phyloP scores from a whole-genome alignment of 768 basidiomycete genomes.

The Pulveroboletus sp. region DNA sequence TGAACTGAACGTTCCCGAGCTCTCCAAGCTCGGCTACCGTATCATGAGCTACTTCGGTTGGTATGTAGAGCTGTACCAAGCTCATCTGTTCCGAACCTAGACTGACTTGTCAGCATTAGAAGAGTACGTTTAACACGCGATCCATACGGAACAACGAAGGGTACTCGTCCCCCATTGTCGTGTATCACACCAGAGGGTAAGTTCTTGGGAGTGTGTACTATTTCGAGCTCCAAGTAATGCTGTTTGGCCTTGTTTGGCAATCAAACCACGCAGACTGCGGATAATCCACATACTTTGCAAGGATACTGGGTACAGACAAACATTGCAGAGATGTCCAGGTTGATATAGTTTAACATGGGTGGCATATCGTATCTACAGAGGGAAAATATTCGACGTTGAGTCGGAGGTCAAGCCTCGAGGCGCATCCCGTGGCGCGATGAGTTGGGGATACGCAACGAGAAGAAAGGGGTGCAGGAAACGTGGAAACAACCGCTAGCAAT shows the following conservation, averaged over 20 bases:
- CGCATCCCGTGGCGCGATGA: slow-evolving; percentile 2
- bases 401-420: not conserved
- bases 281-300: not conserved
- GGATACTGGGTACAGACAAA: not conserved
- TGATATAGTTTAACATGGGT: not conserved
- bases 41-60: slow-evolving; percentile 95
- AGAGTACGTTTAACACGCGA: not conserved
- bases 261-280: too few relatives aligned
- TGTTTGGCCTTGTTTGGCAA: slow-evolving; percentile 24
- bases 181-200: not conserved
- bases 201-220: not conserved
- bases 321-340: not conserved
- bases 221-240: not conserved
- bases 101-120: slow-evolving; percentile 5
- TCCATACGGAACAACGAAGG: slow-evolving; percentile 74
- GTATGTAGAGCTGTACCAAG: slow-evolving; percentile 94
- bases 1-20: slow-evolving; percentile 94
- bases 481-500: slow-evolving; percentile 31
- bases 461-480: slow-evolving; percentile 11
- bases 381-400: not conserved
- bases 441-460: slow-evolving; percentile 1
- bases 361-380: not conserved
- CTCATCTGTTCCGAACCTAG: slow-evolving; percentile 97
- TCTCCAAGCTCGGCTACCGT: slow-evolving; percentile 94
- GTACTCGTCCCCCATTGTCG: slow-evolving; percentile 69